A percentile compares a stretch with the other conserved stretches of the same genome.
Evolutionary conservation across 2,329 filamentous ascomycete genomes (phyloP).

Genomic region (Conoideocrella luteorostrata): DNA sequence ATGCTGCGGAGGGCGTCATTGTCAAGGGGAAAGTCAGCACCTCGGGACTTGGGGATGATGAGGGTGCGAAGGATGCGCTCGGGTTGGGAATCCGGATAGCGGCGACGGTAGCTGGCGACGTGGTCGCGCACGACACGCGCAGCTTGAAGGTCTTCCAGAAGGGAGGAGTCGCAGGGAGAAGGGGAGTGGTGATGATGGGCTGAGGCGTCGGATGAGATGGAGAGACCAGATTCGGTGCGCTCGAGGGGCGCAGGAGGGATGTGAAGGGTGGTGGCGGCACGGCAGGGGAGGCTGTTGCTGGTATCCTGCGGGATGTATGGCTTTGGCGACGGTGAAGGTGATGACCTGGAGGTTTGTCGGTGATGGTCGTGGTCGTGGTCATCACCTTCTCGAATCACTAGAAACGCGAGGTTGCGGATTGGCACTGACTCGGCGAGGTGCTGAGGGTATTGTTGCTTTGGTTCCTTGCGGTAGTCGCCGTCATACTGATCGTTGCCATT

Average conservation of each 20-base stretch:
- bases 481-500: neutral
- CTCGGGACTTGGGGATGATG: conserved; percentile 42
- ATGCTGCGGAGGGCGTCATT: conserved; percentile 51
- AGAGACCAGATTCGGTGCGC: conserved; percentile 42
- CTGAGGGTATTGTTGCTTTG: neutral
- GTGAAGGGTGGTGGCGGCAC: neutral
- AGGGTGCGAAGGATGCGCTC: conserved; percentile 52
- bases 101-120: conserved; percentile 36
- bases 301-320: neutral
- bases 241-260: conserved; percentile 30
- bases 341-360: conserved; percentile 15
- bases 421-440: conserved; percentile 19
- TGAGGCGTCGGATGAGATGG: conserved; percentile 36
- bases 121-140: conserved; percentile 43
- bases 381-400: conserved; percentile 31
- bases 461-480: neutral
- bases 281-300: neutral
- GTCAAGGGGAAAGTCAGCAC: conserved; percentile 47
- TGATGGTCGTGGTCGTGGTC: conserved; percentile 11
- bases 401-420: conserved; percentile 27
- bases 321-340: conserved; percentile 16
- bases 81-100: conserved; percentile 43
- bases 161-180: conserved; percentile 17
- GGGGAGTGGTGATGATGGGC: conserved; percentile 21
- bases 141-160: conserved; percentile 35